phyloP scores from a whole-genome alignment of 768 basidiomycete genomes.

The Russula brevipes region DNA sequence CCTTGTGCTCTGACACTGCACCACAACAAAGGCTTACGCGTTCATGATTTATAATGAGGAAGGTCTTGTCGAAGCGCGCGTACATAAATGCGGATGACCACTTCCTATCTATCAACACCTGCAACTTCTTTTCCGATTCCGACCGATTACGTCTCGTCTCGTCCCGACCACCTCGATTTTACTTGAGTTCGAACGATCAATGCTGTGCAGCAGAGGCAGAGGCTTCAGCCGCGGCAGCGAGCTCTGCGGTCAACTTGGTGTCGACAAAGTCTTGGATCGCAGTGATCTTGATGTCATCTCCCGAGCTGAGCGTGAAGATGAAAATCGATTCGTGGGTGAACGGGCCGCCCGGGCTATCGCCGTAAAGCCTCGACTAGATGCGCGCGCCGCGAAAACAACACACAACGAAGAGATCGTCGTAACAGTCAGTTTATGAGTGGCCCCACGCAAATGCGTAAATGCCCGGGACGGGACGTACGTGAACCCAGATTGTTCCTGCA shows the following conservation, averaged over 20 bases:
- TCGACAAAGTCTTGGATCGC: constrained; percentile 14
- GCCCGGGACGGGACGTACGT: constrained; percentile 13
- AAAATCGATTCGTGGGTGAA: constrained; percentile 11
- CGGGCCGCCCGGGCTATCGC: neutral
- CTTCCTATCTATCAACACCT: no score
- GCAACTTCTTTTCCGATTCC: no score
- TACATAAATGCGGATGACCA: no score
- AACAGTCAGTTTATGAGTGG: neutral
- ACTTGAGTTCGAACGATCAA: neutral
- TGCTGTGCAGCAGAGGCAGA: constrained; percentile 33
- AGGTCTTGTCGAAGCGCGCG: no score
- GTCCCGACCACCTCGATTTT: neutral
- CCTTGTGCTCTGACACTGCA: no score
- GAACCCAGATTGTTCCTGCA: constrained; percentile 7
- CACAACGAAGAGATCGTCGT: no score
- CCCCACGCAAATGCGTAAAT: neutral
- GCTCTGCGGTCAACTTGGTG: constrained; percentile 2
- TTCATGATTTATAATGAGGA: no score
- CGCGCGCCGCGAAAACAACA: neutral
- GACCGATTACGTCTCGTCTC: neutral
- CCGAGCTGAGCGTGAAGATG: constrained; percentile 16
- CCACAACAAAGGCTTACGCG: no score
- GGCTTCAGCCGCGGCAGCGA: constrained; percentile 27
- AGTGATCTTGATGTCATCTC: constrained; percentile 10
- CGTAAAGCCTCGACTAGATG: constrained; percentile 3